Percentiles rank a stretch among this genome's conserved stretches.
These are phyloP conservation scores for Apiotrichum akiyoshidainum DNA, from an alignment of 1,284 basidiomycete genomes.

Conservation along the genomic window DNA sequence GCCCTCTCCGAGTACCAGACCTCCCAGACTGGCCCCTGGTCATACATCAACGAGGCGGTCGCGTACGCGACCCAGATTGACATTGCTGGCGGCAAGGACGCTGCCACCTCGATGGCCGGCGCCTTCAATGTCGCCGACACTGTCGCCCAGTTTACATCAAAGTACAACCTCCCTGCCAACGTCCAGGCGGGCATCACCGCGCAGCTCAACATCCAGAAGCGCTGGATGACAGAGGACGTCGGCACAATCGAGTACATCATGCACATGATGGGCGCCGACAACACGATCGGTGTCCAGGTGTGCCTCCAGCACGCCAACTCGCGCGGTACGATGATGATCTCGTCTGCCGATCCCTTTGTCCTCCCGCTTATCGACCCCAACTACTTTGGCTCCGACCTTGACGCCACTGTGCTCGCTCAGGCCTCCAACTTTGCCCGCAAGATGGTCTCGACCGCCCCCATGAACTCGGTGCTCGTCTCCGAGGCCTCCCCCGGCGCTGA, in stretches of 20 bases:
- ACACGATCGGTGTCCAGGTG: constrained; percentile 31
- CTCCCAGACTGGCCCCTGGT: constrained; percentile 39
- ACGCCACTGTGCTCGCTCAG: constrained; percentile 39
- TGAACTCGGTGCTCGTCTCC: constrained; percentile 29
- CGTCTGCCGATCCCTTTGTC: constrained; percentile 57
- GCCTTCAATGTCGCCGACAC: constrained; percentile 62
- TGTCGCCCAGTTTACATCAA: constrained; percentile 62
- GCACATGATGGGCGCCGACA: constrained; percentile 33
- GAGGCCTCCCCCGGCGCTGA: constrained; percentile 25
- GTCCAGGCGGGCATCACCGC: constrained; percentile 37
- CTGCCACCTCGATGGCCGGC: constrained; percentile 28
- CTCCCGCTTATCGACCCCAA: constrained; percentile 61
- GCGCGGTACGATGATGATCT: constrained; percentile 54
- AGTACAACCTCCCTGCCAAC: constrained; percentile 32
- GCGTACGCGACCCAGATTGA: constrained; percentile 35
- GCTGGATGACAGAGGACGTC: constrained; percentile 32
- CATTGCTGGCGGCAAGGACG: constrained; percentile 19
- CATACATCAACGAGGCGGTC: constrained; percentile 49
- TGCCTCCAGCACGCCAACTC: constrained; percentile 49
- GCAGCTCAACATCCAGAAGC: constrained; percentile 38
- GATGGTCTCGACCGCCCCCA: constrained; percentile 32
- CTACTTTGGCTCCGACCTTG: constrained; percentile 55
- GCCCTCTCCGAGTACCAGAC: constrained; percentile 30
- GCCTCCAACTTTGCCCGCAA: constrained; percentile 37
- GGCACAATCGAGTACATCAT: constrained; percentile 48